phyloP scores from a whole-genome alignment of 805 yeast genomes.

The Naumovozyma baii region DNA sequence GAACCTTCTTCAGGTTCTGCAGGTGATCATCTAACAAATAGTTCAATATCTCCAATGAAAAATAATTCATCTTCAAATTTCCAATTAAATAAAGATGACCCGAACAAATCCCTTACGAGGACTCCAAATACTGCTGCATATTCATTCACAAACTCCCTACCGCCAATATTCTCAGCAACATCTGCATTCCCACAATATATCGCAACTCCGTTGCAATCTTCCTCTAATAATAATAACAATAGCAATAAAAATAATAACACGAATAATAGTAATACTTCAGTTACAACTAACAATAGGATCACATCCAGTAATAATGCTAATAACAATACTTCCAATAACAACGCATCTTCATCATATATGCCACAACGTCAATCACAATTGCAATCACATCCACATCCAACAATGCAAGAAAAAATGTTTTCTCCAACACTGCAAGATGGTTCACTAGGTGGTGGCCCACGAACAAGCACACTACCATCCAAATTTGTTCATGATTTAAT shows the following conservation, averaged over 20 bases:
- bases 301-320: conserved; percentile 6
- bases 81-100: conserved; percentile 2
- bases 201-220: conserved; percentile 28
- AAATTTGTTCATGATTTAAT: conserved; percentile 29
- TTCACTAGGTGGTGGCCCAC: conserved; percentile 15
- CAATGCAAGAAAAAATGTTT: conserved; percentile 3
- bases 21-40: not conserved
- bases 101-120: not conserved
- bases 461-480: conserved; percentile 24
- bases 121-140: conserved; percentile 3
- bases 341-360: conserved; percentile 3
- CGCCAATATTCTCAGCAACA: conserved; percentile 24
- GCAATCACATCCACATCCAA: conserved; percentile 9
- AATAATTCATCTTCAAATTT: not conserved
- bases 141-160: conserved; percentile 14
- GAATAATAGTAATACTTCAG: conserved; percentile 13
- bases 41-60: not conserved
- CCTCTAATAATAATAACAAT: conserved; percentile 17
- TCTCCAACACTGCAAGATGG: conserved; percentile 5
- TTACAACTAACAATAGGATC: conserved; percentile 12
- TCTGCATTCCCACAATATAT: conserved; percentile 27
- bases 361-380: conserved; percentile 18
- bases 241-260: conserved; percentile 24
- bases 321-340: conserved; percentile 26
- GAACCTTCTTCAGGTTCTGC: conserved; percentile 28